Percentiles rank a stretch among this genome's conserved stretches.
Conservation (phyloP, 805 yeast species). For the Zygosaccharomyces bailii region DNA sequence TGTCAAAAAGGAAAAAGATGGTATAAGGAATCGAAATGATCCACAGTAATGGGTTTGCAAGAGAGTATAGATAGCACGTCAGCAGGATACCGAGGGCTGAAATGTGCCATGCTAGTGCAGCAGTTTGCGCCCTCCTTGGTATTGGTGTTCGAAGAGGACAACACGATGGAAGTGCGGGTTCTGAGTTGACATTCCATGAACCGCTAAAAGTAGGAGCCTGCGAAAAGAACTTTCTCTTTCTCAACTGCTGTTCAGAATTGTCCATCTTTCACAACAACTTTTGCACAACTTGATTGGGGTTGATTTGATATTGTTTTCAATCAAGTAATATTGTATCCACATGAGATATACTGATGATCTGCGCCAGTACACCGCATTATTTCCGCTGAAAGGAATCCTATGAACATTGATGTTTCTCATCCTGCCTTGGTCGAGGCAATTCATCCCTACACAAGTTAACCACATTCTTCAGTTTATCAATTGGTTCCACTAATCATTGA, state of each 20-base stretch:
- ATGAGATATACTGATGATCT: neutral
- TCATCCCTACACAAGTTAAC: no score
- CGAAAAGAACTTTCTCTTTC: neutral
- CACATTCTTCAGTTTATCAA: no score
- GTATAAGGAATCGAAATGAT: conserved; percentile 61
- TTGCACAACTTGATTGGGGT: neutral
- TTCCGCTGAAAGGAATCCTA: neutral
- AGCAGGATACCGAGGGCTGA: conserved; percentile 55
- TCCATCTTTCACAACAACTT: conserved; percentile 1
- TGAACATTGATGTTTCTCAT: no score
- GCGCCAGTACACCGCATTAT: conserved; percentile 4
- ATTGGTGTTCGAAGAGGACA: conserved; percentile 53
- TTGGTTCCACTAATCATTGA: no score
- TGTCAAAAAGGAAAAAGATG: conserved; percentile 54
- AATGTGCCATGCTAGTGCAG: conserved; percentile 70
- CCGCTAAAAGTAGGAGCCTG: neutral
- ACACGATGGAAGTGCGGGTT: conserved; percentile 33
- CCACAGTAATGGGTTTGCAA: conserved; percentile 67
- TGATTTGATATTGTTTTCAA: neutral
- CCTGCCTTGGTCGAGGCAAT: no score
- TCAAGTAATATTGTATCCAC: neutral
- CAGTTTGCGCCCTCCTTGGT: conserved; percentile 58
- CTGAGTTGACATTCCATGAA: neutral
- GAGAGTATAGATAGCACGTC: conserved; percentile 51
- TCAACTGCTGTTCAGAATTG: neutral